phyloP scores from a whole-genome alignment of 805 yeast species.

The Candida insectalens region DNA sequence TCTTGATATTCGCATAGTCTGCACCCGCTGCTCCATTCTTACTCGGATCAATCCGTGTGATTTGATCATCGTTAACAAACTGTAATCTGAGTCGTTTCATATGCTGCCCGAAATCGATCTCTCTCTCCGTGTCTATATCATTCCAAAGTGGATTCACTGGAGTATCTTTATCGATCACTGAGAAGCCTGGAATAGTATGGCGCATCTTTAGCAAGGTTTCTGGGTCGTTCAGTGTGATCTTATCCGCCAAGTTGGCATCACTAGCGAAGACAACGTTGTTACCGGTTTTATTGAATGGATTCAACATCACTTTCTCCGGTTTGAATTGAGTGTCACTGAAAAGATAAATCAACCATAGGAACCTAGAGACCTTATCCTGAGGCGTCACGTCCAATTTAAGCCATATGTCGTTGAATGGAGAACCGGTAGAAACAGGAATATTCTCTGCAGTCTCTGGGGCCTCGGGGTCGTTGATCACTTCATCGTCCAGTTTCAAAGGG shows the following conservation, averaged over 20 bases:
- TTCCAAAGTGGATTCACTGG: conserved; percentile 11
- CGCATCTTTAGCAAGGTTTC: conserved; percentile 17
- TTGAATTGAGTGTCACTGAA: conserved; percentile 66
- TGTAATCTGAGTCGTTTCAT: conserved; percentile 35
- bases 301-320: conserved; percentile 29
- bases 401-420: conserved; percentile 66
- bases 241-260: conserved; percentile 11
- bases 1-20: neutral
- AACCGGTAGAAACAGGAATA: conserved; percentile 17
- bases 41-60: neutral
- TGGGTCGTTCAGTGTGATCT: conserved; percentile 11
- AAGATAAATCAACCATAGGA: conserved; percentile 76
- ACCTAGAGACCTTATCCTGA: conserved; percentile 54
- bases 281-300: conserved; percentile 21
- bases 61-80: conserved; percentile 15
- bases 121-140: conserved; percentile 40
- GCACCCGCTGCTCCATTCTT: conserved; percentile 1
- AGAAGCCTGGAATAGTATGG: conserved; percentile 14
- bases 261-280: conserved; percentile 5
- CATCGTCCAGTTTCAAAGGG: conserved; percentile 6
- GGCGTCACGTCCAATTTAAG: conserved; percentile 55
- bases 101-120: conserved; percentile 35
- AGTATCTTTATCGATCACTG: neutral
- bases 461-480: conserved; percentile 4
- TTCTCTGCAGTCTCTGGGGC: conserved; percentile 1